Base-by-base conservation (phyloP, 2,329 filamentous ascomycete species). In the Aspergillus glaucus region DNA sequence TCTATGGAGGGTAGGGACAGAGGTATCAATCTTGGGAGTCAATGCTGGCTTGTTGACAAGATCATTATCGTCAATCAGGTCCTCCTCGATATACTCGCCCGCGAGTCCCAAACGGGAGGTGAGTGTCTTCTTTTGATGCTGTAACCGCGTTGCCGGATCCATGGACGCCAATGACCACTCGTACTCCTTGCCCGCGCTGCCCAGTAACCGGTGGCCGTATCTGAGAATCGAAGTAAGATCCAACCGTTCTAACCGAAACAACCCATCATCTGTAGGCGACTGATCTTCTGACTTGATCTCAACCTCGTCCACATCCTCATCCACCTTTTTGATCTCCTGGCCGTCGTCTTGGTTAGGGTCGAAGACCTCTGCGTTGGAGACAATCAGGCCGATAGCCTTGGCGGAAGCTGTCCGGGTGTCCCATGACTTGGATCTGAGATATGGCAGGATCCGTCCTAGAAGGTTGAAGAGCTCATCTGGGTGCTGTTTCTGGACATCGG, bases 401-500 rank as follows among this genome's bases (percentile, higher is more conserved):
- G 92, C 90, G 43, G 94, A 87, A 47, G 93, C 94, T 52, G 86
- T 91, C 58, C 94, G 80, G 22, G 93, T 98, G 64, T 98, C 93
- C 93, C 93, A 98, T 65, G 91, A 92, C 67, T 92, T 95, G 59
- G 93, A 92, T 50, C 88, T 84, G 26, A 98, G 79, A 69, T 96
- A 98, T 1, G 93, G 92, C n/a, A 98, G 85, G 28, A 98, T 91
- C 52, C 92, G 81, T 26, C 89, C 92, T 10, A 98, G 79, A 6
- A 98, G 79, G 65, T 97, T 96, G 73, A 97, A 97, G 1, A 98
- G 77, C 69, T 98, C 94, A 72, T 98, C 92, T 0, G 93, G 93
- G 62, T 97, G 93, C 68, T 93, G 88, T 67, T 96, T 97, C 72
- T 98, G 94, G 70, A 95, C 93, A 72, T 98, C 93, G 53, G 91